Conservation (phyloP, 331 rosid species). For the Telfairia occidentalis region DNA sequence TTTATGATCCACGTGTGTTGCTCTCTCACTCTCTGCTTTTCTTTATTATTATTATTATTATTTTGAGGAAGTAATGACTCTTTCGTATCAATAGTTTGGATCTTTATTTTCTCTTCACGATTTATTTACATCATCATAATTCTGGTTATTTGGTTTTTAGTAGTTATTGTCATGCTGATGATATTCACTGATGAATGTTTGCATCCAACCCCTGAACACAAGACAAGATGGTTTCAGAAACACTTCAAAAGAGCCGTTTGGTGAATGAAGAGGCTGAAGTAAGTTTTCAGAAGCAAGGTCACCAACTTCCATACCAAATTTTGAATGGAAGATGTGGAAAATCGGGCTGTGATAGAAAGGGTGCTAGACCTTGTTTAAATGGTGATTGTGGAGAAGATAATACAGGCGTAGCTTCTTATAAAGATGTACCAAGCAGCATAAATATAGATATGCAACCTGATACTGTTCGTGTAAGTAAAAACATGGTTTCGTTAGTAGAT, state of each 20-base stretch:
- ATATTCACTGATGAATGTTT: constrained; percentile 14
- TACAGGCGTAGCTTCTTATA: constrained; percentile 10
- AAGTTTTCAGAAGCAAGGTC: constrained; percentile 33
- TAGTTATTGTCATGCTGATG: not conserved
- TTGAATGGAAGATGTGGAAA: constrained; percentile 22
- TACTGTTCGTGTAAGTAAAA: constrained; percentile 26
- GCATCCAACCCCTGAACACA: constrained; percentile 16
- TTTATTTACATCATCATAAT: not conserved
- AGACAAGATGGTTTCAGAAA: constrained; percentile 26
- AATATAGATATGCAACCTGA: constrained; percentile 19
- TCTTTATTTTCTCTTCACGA: not conserved
- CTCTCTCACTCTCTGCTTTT: not conserved
- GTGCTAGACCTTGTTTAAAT: constrained; percentile 16
- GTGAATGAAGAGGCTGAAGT: constrained; percentile 38
- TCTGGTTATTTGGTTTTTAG: not conserved
- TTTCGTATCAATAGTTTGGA: not conserved
- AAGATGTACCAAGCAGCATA: constrained; percentile 10
- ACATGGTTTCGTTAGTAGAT: not conserved
- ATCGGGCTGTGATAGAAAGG: constrained; percentile 21
- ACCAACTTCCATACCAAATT: constrained; percentile 21
- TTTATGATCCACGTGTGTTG: not conserved
- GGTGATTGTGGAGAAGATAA: constrained; percentile 23
- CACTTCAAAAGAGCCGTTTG: constrained; percentile 25
- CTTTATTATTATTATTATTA: not conserved
- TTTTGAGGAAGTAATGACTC: not conserved